Evolutionary conservation across 2,329 filamentous ascomycete genomes (phyloP), one percentile per base, ranked within the genome.

Genomic region (Teratosphaeria pseudoeucalypti): DNA sequence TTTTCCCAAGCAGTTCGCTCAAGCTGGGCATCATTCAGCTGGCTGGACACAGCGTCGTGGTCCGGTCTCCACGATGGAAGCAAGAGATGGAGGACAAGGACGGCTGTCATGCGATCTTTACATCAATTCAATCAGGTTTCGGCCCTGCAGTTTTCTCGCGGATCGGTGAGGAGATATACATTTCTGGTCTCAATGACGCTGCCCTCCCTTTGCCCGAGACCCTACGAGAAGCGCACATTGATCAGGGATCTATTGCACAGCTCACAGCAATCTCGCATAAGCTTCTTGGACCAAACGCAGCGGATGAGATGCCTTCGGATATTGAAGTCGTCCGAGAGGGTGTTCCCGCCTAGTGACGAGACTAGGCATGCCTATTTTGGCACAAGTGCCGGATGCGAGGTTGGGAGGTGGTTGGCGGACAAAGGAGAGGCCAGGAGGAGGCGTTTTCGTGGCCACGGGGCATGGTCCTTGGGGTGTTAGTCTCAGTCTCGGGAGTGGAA

Each of bases 391-490:
- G 1, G 83, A 88, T 63, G 69, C 73, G 12, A 76, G 78, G 52
- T 77, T 90, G 2, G 85, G 84, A 1, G 68, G 66, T 12, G 74
- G 75, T 0, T 68, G 81, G 6, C 73, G 67, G 60, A 83, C 78
- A 27, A 71, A 64, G 62, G 67, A 67, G 29, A 71, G 68, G 19
- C 67, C 66, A 0, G 76, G 77, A 0, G 84, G 86, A 1, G 87
- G 88, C 3, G 85, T 92, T 0, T 92, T 83, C 69, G 71, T 91
- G 43, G 84, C 85, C 1, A 79, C 85, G 3, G 88, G 89, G 0
- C 88, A 92, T 76, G 88, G 88, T 0, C 85, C 88, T 0, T 92
- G 88, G 88, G 88, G 88, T 7, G 73, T 78, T 19, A 75, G 74
- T 39, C 74, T 75, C 58, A 71, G 70, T 16, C 73, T 89, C 34